Evolutionary conservation across 176 grass and related monocot species (phyloP).

Genomic region (Juncus inflexus): DNA sequence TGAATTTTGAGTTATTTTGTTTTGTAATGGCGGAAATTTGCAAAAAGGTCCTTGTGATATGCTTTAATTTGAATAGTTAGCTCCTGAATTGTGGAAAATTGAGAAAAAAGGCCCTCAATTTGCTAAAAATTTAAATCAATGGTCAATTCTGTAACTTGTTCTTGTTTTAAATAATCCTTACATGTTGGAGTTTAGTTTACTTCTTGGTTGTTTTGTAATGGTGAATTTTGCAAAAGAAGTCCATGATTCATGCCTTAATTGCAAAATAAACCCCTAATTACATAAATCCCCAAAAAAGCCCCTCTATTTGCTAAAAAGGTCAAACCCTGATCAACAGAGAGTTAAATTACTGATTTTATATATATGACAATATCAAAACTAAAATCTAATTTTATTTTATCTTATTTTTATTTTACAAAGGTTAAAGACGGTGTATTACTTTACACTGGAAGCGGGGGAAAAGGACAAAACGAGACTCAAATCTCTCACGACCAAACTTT

Average conservation of each 20-base stretch:
- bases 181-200: constrained; percentile 1
- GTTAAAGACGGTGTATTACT: constrained; percentile 24
- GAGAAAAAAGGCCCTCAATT: background rate
- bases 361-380: background rate
- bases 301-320: no score
- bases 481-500: constrained; percentile 22
- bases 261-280: background rate
- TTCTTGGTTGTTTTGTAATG: background rate
- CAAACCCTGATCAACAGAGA: background rate
- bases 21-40: background rate
- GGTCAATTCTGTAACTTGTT: background rate
- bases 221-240: background rate
- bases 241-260: no score
- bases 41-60: constrained; percentile 3
- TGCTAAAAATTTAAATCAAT: no score
- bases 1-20: background rate
- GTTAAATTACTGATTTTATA: background rate
- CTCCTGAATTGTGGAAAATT: constrained; percentile 36
- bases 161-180: constrained; percentile 36
- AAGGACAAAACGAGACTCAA: constrained; percentile 6
- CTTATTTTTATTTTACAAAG: background rate
- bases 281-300: background rate
- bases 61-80: constrained; percentile 24
- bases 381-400: background rate
- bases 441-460: constrained; percentile 43